Evolutionary conservation across 345 rosid species (phyloP).

Genomic region (Melaleuca quinquenervia): DNA sequence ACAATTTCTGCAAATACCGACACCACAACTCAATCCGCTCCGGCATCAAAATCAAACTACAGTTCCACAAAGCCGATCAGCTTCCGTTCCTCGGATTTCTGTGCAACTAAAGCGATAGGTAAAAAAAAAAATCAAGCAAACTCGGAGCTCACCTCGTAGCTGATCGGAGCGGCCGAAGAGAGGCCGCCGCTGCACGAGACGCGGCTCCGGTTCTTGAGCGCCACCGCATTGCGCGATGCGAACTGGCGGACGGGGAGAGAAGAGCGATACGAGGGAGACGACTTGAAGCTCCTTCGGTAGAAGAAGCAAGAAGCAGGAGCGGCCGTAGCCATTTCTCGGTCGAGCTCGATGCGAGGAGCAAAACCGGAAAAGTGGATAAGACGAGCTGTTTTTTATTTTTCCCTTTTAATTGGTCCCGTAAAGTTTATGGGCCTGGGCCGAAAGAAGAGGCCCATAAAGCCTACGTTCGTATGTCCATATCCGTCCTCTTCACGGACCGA

Average conservation of each 20-base stretch:
- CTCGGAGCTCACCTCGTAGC: background rate
- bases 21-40: background rate
- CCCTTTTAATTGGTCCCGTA: background rate
- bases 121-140: background rate
- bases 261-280: background rate
- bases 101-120: background rate
- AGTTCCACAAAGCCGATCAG: background rate
- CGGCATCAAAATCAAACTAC: background rate
- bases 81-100: background rate
- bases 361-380: background rate
- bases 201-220: background rate
- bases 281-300: background rate
- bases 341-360: background rate
- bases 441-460: background rate
- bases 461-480: background rate
- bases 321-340: background rate
- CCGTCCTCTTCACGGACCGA: background rate
- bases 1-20: background rate
- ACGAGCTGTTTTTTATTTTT: background rate
- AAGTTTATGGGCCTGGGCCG: background rate
- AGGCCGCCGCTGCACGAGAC: background rate
- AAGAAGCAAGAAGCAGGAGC: background rate
- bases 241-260: background rate
- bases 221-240: background rate
- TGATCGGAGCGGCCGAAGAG: background rate